Conservation (phyloP, 768 basidiomycete species). For the Mycena polygramma region DNA sequence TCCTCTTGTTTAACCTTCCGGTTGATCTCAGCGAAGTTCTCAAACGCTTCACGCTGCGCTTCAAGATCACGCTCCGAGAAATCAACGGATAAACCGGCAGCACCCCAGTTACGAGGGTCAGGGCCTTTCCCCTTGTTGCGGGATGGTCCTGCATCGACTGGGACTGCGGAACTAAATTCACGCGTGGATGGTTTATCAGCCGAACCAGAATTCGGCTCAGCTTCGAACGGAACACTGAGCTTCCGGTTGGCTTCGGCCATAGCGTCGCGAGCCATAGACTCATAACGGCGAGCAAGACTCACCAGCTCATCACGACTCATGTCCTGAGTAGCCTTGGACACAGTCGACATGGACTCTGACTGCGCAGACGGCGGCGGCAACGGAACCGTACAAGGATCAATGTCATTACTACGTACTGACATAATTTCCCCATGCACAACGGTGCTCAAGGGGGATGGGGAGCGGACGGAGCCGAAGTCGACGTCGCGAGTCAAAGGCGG, state of each 20-base stretch:
- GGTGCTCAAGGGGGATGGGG: conserved; percentile 1
- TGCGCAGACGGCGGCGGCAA: not conserved
- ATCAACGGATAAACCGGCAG: not conserved
- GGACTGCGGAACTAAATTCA: conserved; percentile 14
- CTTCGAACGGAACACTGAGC: not conserved
- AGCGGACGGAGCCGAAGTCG: not conserved
- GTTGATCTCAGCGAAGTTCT: conserved; percentile 19
- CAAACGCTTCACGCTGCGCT: conserved; percentile 4
- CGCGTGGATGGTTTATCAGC: not conserved
- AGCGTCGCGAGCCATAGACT: conserved; percentile 13
- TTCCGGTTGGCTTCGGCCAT: conserved; percentile 18
- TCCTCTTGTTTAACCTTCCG: conserved; percentile 21
- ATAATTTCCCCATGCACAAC: not conserved
- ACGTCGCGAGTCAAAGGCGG: conserved; percentile 4
- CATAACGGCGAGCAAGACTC: conserved; percentile 15
- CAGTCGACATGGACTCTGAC: conserved; percentile 14
- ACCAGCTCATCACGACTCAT: conserved; percentile 18
- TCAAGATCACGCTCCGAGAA: conserved; percentile 8
- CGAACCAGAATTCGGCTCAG: conserved; percentile 3
- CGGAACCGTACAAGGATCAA: not conserved
- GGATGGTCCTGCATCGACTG: conserved; percentile 26
- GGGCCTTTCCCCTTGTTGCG: conserved; percentile 19
- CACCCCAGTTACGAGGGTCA: conserved; percentile 30
- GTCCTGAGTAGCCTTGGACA: conserved; percentile 9
- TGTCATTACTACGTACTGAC: not conserved